Evolutionary conservation across 768 basidiomycete genomes (phyloP), one percentile per base, ranked within the genome.

Genomic region (Guyanaporus albipodus): DNA sequence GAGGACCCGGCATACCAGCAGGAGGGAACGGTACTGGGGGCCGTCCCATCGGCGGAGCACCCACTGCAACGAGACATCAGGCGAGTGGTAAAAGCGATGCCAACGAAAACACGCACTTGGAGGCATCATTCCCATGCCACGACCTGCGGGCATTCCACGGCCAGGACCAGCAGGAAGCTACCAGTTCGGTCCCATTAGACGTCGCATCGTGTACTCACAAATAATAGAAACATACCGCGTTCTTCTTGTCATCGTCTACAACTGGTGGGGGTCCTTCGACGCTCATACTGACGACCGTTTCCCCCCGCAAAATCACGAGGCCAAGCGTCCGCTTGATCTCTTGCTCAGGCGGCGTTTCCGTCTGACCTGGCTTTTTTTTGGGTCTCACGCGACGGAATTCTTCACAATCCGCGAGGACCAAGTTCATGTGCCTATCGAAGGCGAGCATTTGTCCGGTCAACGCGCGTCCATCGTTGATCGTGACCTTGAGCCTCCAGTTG

Each of bases 371-470:
- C 73, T 95, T 89, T 75, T 92, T 92, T 77, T 98, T 97, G 31
- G 87, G 87, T 54, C 88, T 74, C 33, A 98, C 84, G 54, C 88
- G 83, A 60, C 96, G 74, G 66, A 98, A 99, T 70, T 99, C 96
- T 69, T 99, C 96, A 63, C 94, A 97, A 59, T 98, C 96, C 14
- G 95, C 93, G 44, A 99, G 73, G 36, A 99, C 96, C 58, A 99
- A 77, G 72, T 99, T 99, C 96, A 98, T 99, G 71, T 99, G 96
- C 62, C 90, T 86, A 74, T 99, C 96, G 67, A 97, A 99, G 42
- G 96, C 96, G 67, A 99, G 87, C 91, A 98, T 96, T 73, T 98
- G 96, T 33, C 96, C 96, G 37, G 90, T 91, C 59, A 98, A 74
- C 46, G 88, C 81, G 67, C 96, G 89, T 50, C 93, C 93, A 70